Evolutionary conservation across 164 flowering plant species (phyloP).

Genomic region (Protea cynaroides): DNA sequence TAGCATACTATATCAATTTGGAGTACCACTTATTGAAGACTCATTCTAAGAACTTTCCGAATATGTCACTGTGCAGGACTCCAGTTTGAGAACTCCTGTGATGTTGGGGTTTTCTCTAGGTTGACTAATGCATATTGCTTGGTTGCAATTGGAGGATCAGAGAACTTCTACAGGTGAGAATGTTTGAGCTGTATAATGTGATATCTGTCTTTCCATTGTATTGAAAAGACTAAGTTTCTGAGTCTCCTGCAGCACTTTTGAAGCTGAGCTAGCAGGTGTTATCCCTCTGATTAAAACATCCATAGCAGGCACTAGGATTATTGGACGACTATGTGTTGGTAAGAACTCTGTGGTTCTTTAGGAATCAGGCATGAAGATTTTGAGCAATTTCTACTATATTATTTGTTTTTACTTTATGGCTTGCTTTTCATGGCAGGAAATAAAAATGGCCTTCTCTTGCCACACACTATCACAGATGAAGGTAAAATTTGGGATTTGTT

Average conservation of each 20-base stretch:
- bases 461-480: conserved; percentile 89
- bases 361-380: background rate
- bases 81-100: conserved; percentile 73
- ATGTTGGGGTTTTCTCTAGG: conserved; percentile 76
- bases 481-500: conserved; percentile 25
- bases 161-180: conserved; percentile 74
- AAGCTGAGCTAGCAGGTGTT: conserved; percentile 72
- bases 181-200: background rate
- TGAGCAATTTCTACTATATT: background rate
- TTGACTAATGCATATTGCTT: conserved; percentile 79
- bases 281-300: conserved; percentile 96
- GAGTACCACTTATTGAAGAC: too few relatives aligned
- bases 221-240: background rate
- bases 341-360: conserved; percentile 4
- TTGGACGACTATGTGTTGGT: conserved; percentile 89
- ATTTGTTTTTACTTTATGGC: background rate
- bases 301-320: conserved; percentile 72
- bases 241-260: conserved; percentile 54
- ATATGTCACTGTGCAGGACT: conserved; percentile 34
- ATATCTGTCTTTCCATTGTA: background rate
- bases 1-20: too few relatives aligned
- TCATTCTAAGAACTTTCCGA: too few relatives aligned
- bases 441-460: conserved; percentile 85
- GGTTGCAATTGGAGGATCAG: conserved; percentile 92
- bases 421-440: conserved; percentile 47